A percentile compares a stretch with the other conserved stretches of the same genome.
Conservation (phyloP, 805 yeast genomes). For the Candida multigemmis region DNA sequence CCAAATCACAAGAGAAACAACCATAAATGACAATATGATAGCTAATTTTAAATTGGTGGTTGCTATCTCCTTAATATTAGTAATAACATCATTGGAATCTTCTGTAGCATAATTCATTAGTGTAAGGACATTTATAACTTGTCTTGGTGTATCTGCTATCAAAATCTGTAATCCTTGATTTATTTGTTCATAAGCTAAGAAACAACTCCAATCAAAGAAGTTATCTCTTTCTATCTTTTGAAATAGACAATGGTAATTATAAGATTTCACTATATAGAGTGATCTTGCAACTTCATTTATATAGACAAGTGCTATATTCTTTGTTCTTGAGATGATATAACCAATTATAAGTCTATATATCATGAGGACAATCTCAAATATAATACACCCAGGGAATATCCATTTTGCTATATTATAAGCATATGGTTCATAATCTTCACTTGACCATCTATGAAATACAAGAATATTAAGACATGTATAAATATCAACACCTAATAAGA, state of each 20-base stretch:
- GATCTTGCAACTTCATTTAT: slow-evolving; percentile 56
- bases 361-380: slow-evolving; percentile 54
- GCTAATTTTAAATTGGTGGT: slow-evolving; percentile 54
- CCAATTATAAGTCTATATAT: slow-evolving; percentile 54
- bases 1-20: slow-evolving; percentile 70
- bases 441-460: slow-evolving; percentile 65
- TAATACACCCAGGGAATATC: slow-evolving; percentile 76
- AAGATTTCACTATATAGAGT: slow-evolving; percentile 46
- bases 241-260: slow-evolving; percentile 64
- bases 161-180: slow-evolving; percentile 54
- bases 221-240: slow-evolving; percentile 56
- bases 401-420: slow-evolving; percentile 49
- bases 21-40: slow-evolving; percentile 66
- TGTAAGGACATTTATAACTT: slow-evolving; percentile 73
- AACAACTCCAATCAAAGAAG: slow-evolving; percentile 58
- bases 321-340: slow-evolving; percentile 44
- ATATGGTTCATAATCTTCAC: slow-evolving; percentile 34
- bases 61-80: slow-evolving; percentile 51
- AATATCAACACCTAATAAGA: slow-evolving; percentile 56
- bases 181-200: slow-evolving; percentile 55
- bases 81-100: slow-evolving; percentile 34
- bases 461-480: slow-evolving; percentile 71
- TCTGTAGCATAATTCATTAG: slow-evolving; percentile 41
- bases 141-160: slow-evolving; percentile 82
- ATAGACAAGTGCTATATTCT: slow-evolving; percentile 62